Conservation (phyloP, 2,329 filamentous ascomycete species). For the Aureobasidium uvarum region DNA sequence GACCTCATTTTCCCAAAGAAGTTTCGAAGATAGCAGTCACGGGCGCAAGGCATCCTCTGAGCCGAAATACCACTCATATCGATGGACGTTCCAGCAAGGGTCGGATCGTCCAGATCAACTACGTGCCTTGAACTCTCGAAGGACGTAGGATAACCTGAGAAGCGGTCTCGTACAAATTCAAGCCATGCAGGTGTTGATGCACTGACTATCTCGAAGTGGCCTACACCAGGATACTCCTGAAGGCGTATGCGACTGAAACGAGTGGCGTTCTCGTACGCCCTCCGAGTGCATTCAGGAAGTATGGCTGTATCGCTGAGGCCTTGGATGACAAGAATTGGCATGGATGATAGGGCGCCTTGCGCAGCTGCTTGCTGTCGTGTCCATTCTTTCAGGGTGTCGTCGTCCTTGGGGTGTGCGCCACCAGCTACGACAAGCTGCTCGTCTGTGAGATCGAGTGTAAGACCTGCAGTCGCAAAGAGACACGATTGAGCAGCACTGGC, state of each 20-base stretch:
- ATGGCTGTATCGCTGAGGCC: constrained; percentile 1
- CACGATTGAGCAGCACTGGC: not conserved
- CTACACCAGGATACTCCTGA: not conserved
- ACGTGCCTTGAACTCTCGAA: not conserved
- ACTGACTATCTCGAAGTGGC: not conserved
- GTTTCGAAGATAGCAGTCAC: not conserved
- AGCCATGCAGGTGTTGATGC: not conserved
- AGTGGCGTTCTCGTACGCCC: not conserved
- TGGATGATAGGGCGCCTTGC: not conserved
- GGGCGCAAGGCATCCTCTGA: not conserved
- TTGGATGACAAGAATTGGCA: constrained; percentile 4
- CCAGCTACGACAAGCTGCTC: not conserved
- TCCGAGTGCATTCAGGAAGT: not conserved
- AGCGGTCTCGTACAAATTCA: not conserved
- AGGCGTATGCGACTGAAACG: not conserved
- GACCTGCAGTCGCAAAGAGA: not conserved
- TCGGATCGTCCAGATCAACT: not conserved
- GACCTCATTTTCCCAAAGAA: not conserved
- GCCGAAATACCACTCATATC: not conserved
- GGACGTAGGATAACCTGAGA: not conserved
- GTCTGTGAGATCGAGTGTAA: not conserved
- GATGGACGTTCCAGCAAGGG: not conserved
- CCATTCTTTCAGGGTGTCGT: not conserved
- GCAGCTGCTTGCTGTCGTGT: not conserved
- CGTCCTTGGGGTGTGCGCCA: not conserved